Conservation (phyloP, 1,139 yeast species). For the Magnusiomyces clavatus region DNA sequence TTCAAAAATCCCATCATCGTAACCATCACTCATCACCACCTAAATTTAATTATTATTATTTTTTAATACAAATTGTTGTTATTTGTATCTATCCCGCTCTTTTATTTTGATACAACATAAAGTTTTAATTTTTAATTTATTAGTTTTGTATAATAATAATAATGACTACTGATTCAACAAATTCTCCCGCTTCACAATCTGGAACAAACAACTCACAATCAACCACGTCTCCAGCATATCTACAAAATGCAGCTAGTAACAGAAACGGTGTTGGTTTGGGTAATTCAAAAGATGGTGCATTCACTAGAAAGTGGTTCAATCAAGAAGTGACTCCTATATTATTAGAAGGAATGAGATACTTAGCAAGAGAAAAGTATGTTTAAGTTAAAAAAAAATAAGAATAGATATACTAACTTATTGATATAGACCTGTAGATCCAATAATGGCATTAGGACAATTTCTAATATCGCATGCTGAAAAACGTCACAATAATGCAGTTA, state of each 20-base stretch:
- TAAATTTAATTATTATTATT: no score
- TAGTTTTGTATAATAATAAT: no score
- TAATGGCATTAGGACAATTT: conserved; percentile 62
- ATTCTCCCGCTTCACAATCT: background rate
- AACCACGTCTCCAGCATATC: background rate
- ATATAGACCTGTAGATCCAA: conserved; percentile 55
- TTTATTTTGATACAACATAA: no score
- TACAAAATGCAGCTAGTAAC: background rate
- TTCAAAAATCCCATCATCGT: no score
- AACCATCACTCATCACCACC: no score
- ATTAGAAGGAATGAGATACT: conserved; percentile 57
- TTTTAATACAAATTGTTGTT: no score
- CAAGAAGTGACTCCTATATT: conserved; percentile 59
- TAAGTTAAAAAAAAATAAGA: background rate
- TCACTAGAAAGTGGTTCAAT: conserved; percentile 71
- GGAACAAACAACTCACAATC: background rate
- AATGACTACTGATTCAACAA: no score
- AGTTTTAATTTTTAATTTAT: no score
- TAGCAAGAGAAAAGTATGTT: conserved; percentile 39
- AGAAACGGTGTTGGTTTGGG: background rate
- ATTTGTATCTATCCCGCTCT: no score
- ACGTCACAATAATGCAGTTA: background rate
- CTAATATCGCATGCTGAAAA: conserved; percentile 36
- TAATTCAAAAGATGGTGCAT: conserved; percentile 46
- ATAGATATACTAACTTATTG: background rate